These are phyloP conservation scores for Leccinum ochraceum DNA, from an alignment of 768 basidiomycete genomes.

Conservation along the genomic window DNA sequence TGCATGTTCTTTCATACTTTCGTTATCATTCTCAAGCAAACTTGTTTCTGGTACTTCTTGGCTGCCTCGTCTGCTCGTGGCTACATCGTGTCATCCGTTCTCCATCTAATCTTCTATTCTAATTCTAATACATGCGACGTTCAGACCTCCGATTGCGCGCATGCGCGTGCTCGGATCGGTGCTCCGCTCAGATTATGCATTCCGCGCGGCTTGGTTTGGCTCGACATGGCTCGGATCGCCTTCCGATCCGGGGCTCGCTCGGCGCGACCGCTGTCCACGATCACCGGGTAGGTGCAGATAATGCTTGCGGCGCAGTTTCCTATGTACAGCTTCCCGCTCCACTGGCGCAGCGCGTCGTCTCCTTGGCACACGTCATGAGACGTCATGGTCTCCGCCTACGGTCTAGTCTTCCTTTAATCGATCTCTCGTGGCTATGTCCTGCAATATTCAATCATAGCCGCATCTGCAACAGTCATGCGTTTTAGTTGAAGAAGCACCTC, in stretches of 20 bases:
- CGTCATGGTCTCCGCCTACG: neutral
- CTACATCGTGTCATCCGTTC: neutral
- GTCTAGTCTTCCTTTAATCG: neutral
- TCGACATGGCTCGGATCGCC: neutral
- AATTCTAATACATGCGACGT: neutral
- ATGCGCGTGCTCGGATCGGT: neutral
- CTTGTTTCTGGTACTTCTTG: constrained; percentile 12
- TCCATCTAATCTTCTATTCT: neutral
- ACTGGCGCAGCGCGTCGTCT: neutral
- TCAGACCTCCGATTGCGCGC: neutral
- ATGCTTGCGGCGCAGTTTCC: neutral
- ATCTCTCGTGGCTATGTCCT: neutral
- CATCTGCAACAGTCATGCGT: neutral
- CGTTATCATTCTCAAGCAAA: constrained; percentile 3
- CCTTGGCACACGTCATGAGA: neutral
- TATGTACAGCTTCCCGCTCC: neutral
- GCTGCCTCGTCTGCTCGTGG: constrained; percentile 8
- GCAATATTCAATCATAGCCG: neutral
- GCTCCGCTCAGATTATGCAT: neutral
- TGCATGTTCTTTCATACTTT: constrained; percentile 13
- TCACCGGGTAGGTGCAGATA: neutral
- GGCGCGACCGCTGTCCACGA: neutral
- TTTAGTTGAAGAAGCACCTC: neutral
- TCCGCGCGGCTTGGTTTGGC: neutral
- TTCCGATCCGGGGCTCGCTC: neutral